Evolutionary conservation across 176 grass and related monocot species (phyloP), one percentile per base, ranked within the genome.

Genomic region (Raddia guianensis): DNA sequence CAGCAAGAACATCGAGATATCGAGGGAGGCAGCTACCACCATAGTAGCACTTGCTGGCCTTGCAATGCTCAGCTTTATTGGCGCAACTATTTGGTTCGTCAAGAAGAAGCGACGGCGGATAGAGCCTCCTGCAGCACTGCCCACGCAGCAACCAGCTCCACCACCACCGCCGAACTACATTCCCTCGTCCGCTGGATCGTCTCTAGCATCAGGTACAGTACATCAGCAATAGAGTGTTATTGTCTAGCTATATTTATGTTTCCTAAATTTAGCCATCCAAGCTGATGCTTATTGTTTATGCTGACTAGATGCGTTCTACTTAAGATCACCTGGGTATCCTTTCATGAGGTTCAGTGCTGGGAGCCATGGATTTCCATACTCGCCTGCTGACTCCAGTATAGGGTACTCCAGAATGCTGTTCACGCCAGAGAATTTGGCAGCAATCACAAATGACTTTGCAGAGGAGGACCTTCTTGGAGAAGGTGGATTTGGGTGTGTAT

Each of bases 401-500:
- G 92, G 92, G 51, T 82, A 87, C 64, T 86, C 83, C 34, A 91
- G 83, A 77, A 85, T 91, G 81, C 85, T 91, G 8, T 94, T 94
- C 85, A 89, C 92, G 9, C 79, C 85, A 18, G 92, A 94, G 49
- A 86, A 94, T 83, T 81, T 94, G 68, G 80, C 92, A 65, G 74
- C 76, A 49, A 87, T 94, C 15, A 91, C 92, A 52, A 73, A 94
- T 70, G 86, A 83, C 27, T 94, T 91, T 70, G 85, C 81, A 32
- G 70, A 83, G 49, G 84, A 94, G 61, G 89, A 80, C 66, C 92
- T 94, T 59, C 64, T 94, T 69, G 92, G 92, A 14, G 89, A 91
- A 94, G 92, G 92, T 65, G 92, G 92, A 47, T 94, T 91, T 68
- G 89, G 92, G 71, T 89, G 84, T 51, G 92, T 94, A 3, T 94